These are phyloP conservation scores for Hypoxylon sp. DNA, from an alignment of 2,329 filamentous ascomycete genomes.

Conservation along the genomic window DNA sequence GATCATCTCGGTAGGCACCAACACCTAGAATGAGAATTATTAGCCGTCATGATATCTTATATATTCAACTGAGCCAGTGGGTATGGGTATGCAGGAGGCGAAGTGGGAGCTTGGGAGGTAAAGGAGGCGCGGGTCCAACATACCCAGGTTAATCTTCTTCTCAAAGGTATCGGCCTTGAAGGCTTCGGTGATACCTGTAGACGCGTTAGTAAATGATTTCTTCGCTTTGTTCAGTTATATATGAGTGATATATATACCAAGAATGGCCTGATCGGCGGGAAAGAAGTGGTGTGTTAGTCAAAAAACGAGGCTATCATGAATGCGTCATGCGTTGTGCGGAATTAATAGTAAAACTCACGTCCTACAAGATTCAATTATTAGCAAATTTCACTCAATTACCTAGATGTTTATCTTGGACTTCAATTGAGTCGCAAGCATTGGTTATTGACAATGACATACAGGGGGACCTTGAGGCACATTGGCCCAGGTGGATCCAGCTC, in stretches of 20 bases:
- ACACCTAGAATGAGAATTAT: slow-evolving; percentile 72
- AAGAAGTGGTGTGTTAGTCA: slow-evolving; percentile 46
- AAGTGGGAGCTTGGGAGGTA: slow-evolving; percentile 12
- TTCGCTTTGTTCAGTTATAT: slow-evolving; percentile 31
- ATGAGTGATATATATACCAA: slow-evolving; percentile 68
- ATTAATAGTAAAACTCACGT: slow-evolving; percentile 55
- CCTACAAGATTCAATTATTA: slow-evolving; percentile 52
- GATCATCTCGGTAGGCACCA: slow-evolving; percentile 97
- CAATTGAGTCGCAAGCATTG: slow-evolving; percentile 26
- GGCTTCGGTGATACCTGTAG: slow-evolving; percentile 89
- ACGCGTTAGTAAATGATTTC: slow-evolving; percentile 41
- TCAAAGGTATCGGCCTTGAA: slow-evolving; percentile 96
- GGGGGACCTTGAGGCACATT: slow-evolving; percentile 94
- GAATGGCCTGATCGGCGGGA: slow-evolving; percentile 74
- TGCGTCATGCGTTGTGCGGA: slow-evolving; percentile 16
- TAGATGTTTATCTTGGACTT: slow-evolving; percentile 41
- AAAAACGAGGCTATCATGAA: slow-evolving; percentile 22
- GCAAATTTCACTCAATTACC: slow-evolving; percentile 13
- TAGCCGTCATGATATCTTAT: slow-evolving; percentile 15
- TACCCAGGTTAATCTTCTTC: slow-evolving; percentile 98
- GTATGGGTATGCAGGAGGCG: not conserved
- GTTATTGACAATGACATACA: slow-evolving; percentile 69
- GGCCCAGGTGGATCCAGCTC: slow-evolving; percentile 86
- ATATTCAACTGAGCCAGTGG: not conserved
- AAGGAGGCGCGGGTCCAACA: slow-evolving; percentile 50